These are phyloP conservation scores for Rhizopogon vinicolor DNA, from an alignment of 768 basidiomycete genomes.

Conservation along the genomic window DNA sequence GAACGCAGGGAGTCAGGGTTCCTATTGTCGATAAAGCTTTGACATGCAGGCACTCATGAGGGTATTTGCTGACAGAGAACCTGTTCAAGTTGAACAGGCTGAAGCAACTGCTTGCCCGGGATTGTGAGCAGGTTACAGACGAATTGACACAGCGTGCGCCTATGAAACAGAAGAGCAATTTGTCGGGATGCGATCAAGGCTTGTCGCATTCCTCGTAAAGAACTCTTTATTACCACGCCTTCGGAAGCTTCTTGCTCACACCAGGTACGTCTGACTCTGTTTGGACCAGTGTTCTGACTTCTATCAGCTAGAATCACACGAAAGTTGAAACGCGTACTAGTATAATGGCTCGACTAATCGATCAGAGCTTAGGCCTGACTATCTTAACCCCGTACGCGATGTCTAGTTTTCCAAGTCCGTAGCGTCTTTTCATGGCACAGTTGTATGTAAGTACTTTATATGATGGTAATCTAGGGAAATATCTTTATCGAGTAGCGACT, in stretches of 20 bases:
- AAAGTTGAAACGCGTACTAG: slow-evolving; percentile 29
- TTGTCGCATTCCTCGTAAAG: slow-evolving; percentile 38
- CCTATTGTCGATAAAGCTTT: slow-evolving; percentile 18
- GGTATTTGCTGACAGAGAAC: slow-evolving; percentile 1
- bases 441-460: slow-evolving; percentile 21
- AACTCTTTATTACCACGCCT: slow-evolving; percentile 43
- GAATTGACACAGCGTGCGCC: slow-evolving; percentile 32
- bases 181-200: slow-evolving; percentile 44
- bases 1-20: slow-evolving; percentile 21
- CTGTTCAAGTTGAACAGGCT: neutral
- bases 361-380: slow-evolving; percentile 38
- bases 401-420: slow-evolving; percentile 13
- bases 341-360: slow-evolving; percentile 27
- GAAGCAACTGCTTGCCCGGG: neutral
- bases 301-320: slow-evolving; percentile 17
- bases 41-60: neutral
- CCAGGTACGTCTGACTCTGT: slow-evolving; percentile 12
- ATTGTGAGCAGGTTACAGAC: slow-evolving; percentile 39
- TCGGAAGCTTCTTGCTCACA: slow-evolving; percentile 29
- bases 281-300: neutral
- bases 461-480: slow-evolving; percentile 5
- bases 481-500: neutral
- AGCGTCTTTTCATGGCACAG: slow-evolving; percentile 19
- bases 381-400: slow-evolving; percentile 39
- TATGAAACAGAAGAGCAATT: slow-evolving; percentile 34